A percentile compares a stretch with the other conserved stretches of the same genome.
Conservation (phyloP, 2,329 filamentous ascomycete species). For the Lachnellula occidentalis region DNA sequence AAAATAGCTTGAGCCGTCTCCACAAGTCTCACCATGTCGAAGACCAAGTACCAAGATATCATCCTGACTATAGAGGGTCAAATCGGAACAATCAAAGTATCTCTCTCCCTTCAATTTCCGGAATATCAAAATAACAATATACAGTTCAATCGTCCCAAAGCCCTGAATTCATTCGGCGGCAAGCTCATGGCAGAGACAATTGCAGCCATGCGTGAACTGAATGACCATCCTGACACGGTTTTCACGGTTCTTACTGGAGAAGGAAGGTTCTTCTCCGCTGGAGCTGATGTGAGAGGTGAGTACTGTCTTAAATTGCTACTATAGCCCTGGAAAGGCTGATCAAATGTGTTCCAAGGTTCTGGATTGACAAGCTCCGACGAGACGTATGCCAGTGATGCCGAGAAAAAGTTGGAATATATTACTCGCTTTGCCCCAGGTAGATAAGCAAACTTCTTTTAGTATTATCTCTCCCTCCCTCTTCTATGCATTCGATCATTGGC, state of each 20-base stretch:
- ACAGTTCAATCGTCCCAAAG: constrained; percentile 43
- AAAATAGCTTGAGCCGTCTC: no score
- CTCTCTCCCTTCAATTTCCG: no score
- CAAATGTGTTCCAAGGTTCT: constrained; percentile 1
- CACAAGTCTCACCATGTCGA: background rate
- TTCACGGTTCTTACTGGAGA: constrained; percentile 47
- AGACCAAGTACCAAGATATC: constrained; percentile 34
- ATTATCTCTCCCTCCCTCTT: background rate
- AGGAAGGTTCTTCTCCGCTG: constrained; percentile 45
- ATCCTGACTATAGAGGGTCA: constrained; percentile 37
- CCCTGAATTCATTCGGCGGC: constrained; percentile 43
- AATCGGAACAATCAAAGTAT: constrained; percentile 40
- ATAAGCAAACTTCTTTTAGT: background rate
- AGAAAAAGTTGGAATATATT: constrained; percentile 26
- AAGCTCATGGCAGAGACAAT: constrained; percentile 40
- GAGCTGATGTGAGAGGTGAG: constrained; percentile 41
- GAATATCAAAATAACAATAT: background rate
- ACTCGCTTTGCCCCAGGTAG: constrained; percentile 14
- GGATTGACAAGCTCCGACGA: constrained; percentile 8
- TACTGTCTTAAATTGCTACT: background rate
- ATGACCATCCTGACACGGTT: constrained; percentile 42
- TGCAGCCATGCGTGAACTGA: constrained; percentile 38
- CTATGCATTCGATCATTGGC: constrained; percentile 1
- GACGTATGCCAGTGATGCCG: constrained; percentile 16
- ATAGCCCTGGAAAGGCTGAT: background rate